Evolutionary conservation across 202 grass and related monocot species (phyloP), one percentile per base, ranked within the genome.

Genomic region (Sporobolus alterniflorus): DNA sequence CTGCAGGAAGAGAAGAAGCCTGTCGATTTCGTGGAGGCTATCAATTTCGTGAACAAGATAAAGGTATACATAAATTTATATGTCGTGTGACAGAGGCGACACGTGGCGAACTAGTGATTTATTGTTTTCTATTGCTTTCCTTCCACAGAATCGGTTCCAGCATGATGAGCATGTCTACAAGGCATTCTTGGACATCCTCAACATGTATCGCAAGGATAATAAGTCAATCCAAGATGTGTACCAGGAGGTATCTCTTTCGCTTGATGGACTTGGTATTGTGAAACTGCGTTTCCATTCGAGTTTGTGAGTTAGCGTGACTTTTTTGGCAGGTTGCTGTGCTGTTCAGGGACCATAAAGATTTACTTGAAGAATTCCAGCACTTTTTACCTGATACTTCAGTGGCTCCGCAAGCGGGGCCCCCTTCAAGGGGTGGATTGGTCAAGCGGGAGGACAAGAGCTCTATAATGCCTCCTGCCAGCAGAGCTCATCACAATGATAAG

Each of bases 161-260:
- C 80, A 94, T 9, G 96, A 99, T 17, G 90, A 93, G 40, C 91
- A 87, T 74, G 87, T 94, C 24, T 99, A 94, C 85, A 99, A 90
- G 83, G 63, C 96, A 64, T 99, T 99, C 71, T 73, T 99, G 77
- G 91, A 94, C 82, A 94, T 95, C 41, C 93, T 98, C 67, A 91
- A 98, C 89, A 92, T 95, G 93, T 98, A 98, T 67, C 85, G 93
- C 67, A 98, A 90, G 85, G 93, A 98, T 42, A 90, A 92, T 69
- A 95, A 90, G 77, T 90, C 82, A 55, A 94, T 92, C 64, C 86
- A 98, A 60, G 93, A 98, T 11, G 92, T 98, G 70, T 93, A 93
- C 56, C 89, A 92, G 8, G 96, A 98, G 91, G 96, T 98, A 67
- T 20, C 36, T 40, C 87, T 87, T 78, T 14, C 20, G 65, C 28